These are phyloP conservation scores for Claviceps quebecensis DNA, from an alignment of 2,329 filamentous ascomycete species.

Conservation along the genomic window DNA sequence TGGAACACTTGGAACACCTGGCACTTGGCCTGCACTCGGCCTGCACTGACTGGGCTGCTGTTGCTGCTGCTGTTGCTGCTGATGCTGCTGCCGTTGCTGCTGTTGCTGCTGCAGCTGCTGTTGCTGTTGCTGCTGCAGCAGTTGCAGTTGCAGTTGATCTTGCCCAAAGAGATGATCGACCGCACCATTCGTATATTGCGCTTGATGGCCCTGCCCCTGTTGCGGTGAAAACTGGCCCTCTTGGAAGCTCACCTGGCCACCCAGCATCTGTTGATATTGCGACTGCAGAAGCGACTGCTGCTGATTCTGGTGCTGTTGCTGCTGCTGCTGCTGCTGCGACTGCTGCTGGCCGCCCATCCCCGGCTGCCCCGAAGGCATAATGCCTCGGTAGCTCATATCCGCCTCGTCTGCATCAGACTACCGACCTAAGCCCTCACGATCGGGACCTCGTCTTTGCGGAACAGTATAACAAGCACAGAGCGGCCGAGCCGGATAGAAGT, in stretches of 20 bases:
- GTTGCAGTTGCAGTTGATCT: slow-evolving; percentile 11
- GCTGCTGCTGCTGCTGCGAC: slow-evolving; percentile 3
- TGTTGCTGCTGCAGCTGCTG: slow-evolving; percentile 9
- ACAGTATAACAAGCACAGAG: not conserved
- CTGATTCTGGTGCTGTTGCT: slow-evolving; percentile 12
- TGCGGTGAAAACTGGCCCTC: slow-evolving; percentile 13
- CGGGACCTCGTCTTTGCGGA: too few relatives aligned
- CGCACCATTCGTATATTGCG: slow-evolving; percentile 3
- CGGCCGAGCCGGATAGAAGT: not conserved
- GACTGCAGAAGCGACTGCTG: not conserved
- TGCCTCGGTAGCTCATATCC: slow-evolving; percentile 23
- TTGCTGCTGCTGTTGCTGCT: slow-evolving; percentile 10
- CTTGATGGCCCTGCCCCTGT: slow-evolving; percentile 11
- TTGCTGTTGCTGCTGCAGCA: slow-evolving; percentile 12
- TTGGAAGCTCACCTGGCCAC: slow-evolving; percentile 12
- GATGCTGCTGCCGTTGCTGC: slow-evolving; percentile 12
- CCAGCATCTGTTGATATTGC: slow-evolving; percentile 11
- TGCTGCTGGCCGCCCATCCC: slow-evolving; percentile 16
- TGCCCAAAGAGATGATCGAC: slow-evolving; percentile 10
- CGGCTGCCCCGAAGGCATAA: slow-evolving; percentile 15
- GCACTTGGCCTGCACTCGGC: too few relatives aligned
- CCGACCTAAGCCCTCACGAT: not conserved
- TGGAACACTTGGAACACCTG: too few relatives aligned
- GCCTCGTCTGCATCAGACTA: slow-evolving; percentile 10
- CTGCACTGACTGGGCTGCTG: too few relatives aligned